Base-by-base conservation (phyloP, 2,329 filamentous ascomycete genomes). In the Fusarium equiseti region DNA sequence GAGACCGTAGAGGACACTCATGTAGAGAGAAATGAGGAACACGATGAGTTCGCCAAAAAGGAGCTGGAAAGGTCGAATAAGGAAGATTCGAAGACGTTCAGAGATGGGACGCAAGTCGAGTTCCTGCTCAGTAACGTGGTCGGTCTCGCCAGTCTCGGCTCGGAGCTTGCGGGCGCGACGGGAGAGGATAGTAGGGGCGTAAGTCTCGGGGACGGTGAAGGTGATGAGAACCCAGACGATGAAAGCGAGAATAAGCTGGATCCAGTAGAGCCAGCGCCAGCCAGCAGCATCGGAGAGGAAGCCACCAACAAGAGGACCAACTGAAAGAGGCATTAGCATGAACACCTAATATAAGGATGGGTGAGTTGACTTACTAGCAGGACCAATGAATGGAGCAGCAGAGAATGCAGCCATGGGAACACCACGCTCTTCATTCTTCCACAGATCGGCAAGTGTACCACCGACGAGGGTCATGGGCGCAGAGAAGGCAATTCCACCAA, bases 131-230 rank as follows among this genome's bases (percentile, higher is more conserved):
- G 94, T 95, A 42, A 94, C 91, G 76, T 91, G 91, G 66, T 87
- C 87, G 3, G 82, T 72, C 67, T 93, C 87, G 24, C 90, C 89
- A 3, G 92, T 91, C 32, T 89, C 80, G 77, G 90, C 88, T 55
- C 94, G 88, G 66, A 96, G 82, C 78, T 92, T 92, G 75, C 86
- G 84, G 5, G 94, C 94, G 15, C 93, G 87, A 31, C 82, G 82
- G 55, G 88, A 87, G 18, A 98, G 87, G 53, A 97, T 89, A 1
- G 89, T 92, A 0, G 94, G 93, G 0, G 93, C 90, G 78, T 96
- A 97, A 0, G 94, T 97, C 80, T 97, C 94, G 2, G 93, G 93
- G 0, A 97, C 91, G n/a, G 93, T 96, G 80, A 97, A 95, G 31
- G 90, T 91, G 79, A 96, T 94, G 65, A 95, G 78, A 20, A 91